Base-by-base conservation (phyloP, 352 stramenopile genomes). In the Phytophthora multivora region DNA sequence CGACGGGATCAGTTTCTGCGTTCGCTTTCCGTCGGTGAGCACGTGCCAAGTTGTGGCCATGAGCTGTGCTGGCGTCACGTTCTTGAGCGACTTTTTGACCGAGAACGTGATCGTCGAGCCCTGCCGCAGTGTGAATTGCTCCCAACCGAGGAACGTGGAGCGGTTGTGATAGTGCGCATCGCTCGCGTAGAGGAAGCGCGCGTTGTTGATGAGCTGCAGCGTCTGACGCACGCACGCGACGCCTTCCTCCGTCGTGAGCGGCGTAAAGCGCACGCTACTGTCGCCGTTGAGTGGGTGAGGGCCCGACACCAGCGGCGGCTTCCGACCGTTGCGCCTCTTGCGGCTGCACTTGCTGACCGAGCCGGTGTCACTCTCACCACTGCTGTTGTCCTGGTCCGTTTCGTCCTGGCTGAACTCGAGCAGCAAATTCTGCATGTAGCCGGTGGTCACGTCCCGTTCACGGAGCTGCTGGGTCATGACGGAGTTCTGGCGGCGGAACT, bases 391-490 rank as follows among this genome's bases (percentile, higher is more conserved):
- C 19, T 42, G 59, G 38, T 72, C 56, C 40, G 49, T 60, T 38
- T 76, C 57, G 33, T 56, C 52, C 3, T 54, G 62, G 13, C 66
- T 50, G 41, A 82, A 76, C 5, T 80, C 73, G 15, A 86, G 59
- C 57, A 89, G 48, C 38, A 89, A 59, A 47, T 87, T 83, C 58
- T 87, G 77, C 60, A 79, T 72, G 43, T 77, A 76, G 30, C 71
- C 81, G 19, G 69, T 75, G 19, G 74, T 71, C 5, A 87, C 62
- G 46, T 89, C 80, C n/a, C 73, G 70, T 50, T 79, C 57, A 10
- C 71, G 68, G 11, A 89, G 47, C 7, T 76, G 54, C 5, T 69
- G 30, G 0, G 56, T 66, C 65, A 89, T 77, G 26, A 54, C 48
- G n/a, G 75, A 63, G 38, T 89, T 87, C 40, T 71, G 70, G 8